Evolutionary conservation across 2,329 filamentous ascomycete species (phyloP), one percentile per base, ranked within the genome.

Genomic region (Fusarium mangiferae): DNA sequence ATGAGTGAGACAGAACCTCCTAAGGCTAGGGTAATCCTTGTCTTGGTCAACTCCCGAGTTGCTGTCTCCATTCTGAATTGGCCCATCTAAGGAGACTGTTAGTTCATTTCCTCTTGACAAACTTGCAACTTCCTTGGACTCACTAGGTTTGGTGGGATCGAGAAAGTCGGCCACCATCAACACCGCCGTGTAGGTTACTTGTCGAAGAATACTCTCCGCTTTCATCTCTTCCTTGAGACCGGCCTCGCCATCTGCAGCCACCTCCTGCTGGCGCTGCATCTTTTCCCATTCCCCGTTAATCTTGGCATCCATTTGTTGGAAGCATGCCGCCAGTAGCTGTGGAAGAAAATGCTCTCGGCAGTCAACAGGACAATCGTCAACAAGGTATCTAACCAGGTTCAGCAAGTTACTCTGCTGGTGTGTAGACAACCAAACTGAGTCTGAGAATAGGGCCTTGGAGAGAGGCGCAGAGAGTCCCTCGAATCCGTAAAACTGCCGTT

Each of bases 381-480:
- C 95, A 45, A 99, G 86, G 77, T 95, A 94, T 62, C 95, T 90
- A 3, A 96, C 93, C 58, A 98, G 88, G 75, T 96, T 98, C 15
- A 99, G 87, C 55, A 99, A 86, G n/a, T 97, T 94, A 44, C 95
- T 97, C 77, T 98, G 90, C 79, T 99, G 96, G 80, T 99, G 96
- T 4, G 95, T 93, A 1, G 95, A 97, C 42, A 99, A 86, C 75
- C 91, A 92, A 70, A 93, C 90, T 1, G 95, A 93, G 78, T 98
- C 92, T 17, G 91, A 89, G 77, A 98, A 97, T 13, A 99, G 85
- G 7, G 96, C 93, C 77, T 94, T 90, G 9, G 96, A 94, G 35
- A 99, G 86, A 15, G 95, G 94, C 1, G 88, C 90, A 2, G 96
- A 94, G 15, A 99, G 89, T 75, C 96, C 94, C 33, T 89, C 84